Percentiles rank a stretch among this genome's conserved stretches.
These are phyloP conservation scores for Clonostachys sp. DNA, from an alignment of 2,329 filamentous ascomycete species.

Conservation along the genomic window DNA sequence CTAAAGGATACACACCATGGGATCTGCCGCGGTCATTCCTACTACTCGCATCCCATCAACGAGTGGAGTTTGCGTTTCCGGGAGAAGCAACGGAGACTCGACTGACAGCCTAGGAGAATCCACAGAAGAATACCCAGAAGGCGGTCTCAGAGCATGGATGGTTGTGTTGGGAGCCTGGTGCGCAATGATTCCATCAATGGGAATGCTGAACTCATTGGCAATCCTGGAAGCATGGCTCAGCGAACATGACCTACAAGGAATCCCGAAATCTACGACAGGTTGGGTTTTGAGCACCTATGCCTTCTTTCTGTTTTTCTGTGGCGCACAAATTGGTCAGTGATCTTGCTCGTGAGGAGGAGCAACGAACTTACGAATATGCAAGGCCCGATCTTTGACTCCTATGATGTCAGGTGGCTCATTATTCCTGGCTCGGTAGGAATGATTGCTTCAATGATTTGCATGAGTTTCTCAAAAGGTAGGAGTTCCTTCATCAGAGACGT, in stretches of 20 bases:
- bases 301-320: slow-evolving; percentile 68
- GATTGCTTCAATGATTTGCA: slow-evolving; percentile 48
- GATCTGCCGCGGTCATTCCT: no score
- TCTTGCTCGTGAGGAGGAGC: neutral
- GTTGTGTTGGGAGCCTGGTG: slow-evolving; percentile 69
- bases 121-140: slow-evolving; percentile 35
- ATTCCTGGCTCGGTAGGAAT: slow-evolving; percentile 51
- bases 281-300: slow-evolving; percentile 73
- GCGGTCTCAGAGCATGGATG: slow-evolving; percentile 61
- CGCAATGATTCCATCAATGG: slow-evolving; percentile 60
- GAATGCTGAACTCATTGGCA: slow-evolving; percentile 62
- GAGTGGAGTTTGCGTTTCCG: no score
- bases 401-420: slow-evolving; percentile 57
- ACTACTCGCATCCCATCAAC: no score
- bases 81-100: no score
- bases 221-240: slow-evolving; percentile 64
- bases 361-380: neutral
- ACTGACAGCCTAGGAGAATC: no score
- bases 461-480: slow-evolving; percentile 33
- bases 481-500: no score
- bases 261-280: slow-evolving; percentile 55
- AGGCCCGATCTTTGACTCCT: slow-evolving; percentile 64
- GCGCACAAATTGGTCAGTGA: slow-evolving; percentile 44
- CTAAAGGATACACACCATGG: no score
- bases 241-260: slow-evolving; percentile 55